Evolutionary conservation across 1,284 basidiomycete genomes (phyloP), one percentile per base, ranked within the genome.

Genomic region (Ceratorhiza oryzae-sativae): DNA sequence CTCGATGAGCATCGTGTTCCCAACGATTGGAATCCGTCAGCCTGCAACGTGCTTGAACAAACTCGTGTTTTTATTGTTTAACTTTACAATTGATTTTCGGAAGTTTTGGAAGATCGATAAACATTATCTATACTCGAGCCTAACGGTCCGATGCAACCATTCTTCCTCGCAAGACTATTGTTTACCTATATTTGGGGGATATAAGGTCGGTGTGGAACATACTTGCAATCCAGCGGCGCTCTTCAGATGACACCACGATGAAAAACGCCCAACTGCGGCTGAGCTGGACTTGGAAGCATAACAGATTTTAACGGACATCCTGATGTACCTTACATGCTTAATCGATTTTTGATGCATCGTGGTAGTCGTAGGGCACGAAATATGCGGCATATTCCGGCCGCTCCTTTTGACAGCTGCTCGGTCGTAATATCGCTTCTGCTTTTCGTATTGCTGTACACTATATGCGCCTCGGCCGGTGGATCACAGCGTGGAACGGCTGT

Each of bases 301-400:
- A 18, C 12, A 30, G 30, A 10, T 1, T 53, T 30, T 30, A 30
- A 6, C 18, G 27, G 27, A 53, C 25, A 30, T 27, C 49, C 27
- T 53, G 49, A 53, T 53, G 49, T 53, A 30, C 27, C 23, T 30
- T 53, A 12, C 23, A 53, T 15, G 49, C 48, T 53, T 53, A 53
- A 53, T 53, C 49, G 49, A 53, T 53, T 53, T 49, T 53, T 49
- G 49, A 53, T 53, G 49, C 49, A 53, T 53, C 49, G 49, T 53
- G 49, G 49, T 1, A 20, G 3, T 27, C 13, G 25, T 27, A 53
- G 49, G 49, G 4, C 27, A 13, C 10, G 49, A 53, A 13, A 53
- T 30, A 27, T 27, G 23, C 49, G 49, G 49, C 10, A 53, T 53
- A 9, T 27, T 27, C 49, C 49, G 49, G 18, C 25, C 23, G 3